Evolutionary conservation across 345 rosid species (phyloP).

Genomic region (Citrus reticulata): DNA sequence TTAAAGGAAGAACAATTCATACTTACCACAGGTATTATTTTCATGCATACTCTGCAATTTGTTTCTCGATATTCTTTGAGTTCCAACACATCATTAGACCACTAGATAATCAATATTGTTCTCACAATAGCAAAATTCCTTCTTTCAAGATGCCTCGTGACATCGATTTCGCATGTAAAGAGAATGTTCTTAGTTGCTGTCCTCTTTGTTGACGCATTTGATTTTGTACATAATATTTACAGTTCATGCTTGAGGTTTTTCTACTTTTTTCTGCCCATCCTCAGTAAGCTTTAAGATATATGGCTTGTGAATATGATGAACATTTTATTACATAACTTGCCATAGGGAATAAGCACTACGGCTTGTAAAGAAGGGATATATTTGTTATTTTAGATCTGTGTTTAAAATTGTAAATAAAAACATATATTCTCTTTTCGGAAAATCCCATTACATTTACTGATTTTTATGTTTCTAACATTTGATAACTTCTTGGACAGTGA

Average conservation of each 20-base stretch:
- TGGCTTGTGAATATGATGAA: neutral
- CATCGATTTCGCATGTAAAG: neutral
- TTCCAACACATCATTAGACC: neutral
- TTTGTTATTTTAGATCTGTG: too few relatives aligned
- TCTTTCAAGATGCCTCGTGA: neutral
- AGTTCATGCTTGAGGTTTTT: neutral
- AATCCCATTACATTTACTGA: neutral
- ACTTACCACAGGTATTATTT: conserved; percentile 82
- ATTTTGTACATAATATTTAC: neutral
- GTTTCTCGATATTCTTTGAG: neutral
- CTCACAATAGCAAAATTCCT: neutral
- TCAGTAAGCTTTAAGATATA: too few relatives aligned
- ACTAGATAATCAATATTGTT: neutral
- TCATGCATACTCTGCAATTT: neutral
- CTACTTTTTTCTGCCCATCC: too few relatives aligned
- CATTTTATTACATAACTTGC: neutral
- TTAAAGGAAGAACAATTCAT: conserved; percentile 88
- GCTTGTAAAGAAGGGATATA: neutral
- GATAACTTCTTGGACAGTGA: conserved; percentile 52
- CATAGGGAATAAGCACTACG: neutral
- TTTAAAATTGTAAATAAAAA: too few relatives aligned
- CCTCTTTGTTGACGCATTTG: neutral
- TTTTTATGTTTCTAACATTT: conserved; percentile 7
- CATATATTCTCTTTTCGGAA: neutral
- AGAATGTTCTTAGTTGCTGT: neutral